A percentile compares a stretch with the other conserved stretches of the same genome.
Evolutionary conservation across 192 early-diverging fungal species (phyloP).

Genomic region (Geranomyces michiganensis): DNA sequence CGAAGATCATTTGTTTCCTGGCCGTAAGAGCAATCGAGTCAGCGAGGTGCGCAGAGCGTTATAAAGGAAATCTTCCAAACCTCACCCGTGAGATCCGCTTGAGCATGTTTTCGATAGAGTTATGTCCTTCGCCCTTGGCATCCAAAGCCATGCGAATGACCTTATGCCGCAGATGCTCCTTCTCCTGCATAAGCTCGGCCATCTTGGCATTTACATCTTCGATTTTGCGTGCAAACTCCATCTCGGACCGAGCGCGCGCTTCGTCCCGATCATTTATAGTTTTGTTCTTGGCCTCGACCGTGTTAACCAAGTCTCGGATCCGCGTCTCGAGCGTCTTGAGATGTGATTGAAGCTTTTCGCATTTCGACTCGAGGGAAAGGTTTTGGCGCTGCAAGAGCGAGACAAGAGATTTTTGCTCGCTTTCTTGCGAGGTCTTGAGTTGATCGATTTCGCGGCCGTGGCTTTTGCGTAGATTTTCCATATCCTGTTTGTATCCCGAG

Average conservation of each 20-base stretch:
- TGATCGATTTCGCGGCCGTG: conserved; percentile 62
- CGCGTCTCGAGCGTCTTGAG: conserved; percentile 57
- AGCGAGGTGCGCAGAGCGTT: background rate
- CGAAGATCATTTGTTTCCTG: conserved; percentile 57
- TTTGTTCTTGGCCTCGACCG: conserved; percentile 59
- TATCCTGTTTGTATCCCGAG: conserved; percentile 47
- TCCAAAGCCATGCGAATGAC: conserved; percentile 63
- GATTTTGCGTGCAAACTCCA: conserved; percentile 52
- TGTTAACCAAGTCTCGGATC: conserved; percentile 55
- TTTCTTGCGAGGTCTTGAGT: conserved; percentile 64
- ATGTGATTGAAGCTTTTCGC: conserved; percentile 62
- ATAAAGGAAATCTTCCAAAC: no score
- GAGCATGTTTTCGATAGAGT: conserved; percentile 65
- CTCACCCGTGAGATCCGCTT: conserved; percentile 56
- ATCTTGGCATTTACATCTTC: conserved; percentile 46
- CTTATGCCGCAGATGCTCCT: conserved; percentile 66
- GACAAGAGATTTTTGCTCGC: conserved; percentile 60
- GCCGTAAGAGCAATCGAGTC: background rate
- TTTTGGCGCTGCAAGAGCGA: conserved; percentile 64
- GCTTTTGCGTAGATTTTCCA: conserved; percentile 62
- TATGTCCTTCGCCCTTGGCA: conserved; percentile 64
- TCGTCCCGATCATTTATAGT: conserved; percentile 56
- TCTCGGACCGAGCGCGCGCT: conserved; percentile 37
- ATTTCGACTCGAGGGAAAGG: conserved; percentile 58
- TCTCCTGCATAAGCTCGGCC: conserved; percentile 51